A percentile compares a stretch with the other conserved stretches of the same genome.
These are phyloP conservation scores for Rhipidocladum racemiflorum DNA, from an alignment of 176 grass and related monocot genomes.

Conservation along the genomic window DNA sequence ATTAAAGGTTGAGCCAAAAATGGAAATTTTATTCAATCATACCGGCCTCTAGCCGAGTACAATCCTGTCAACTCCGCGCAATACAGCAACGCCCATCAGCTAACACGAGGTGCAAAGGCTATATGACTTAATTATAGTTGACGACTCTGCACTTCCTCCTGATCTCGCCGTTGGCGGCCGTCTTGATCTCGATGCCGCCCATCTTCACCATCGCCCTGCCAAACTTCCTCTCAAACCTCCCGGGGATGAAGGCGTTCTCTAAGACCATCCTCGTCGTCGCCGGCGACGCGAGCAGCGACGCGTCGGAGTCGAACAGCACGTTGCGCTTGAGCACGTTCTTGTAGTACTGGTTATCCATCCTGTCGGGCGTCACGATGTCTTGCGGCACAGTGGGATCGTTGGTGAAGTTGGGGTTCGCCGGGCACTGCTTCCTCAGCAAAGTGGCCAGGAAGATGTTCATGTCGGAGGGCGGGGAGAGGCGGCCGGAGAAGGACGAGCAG, in stretches of 20 bases:
- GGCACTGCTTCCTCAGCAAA: background rate
- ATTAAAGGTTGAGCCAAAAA: background rate
- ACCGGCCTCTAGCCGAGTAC: background rate
- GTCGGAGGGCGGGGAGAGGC: constrained; percentile 26
- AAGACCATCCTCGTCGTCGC: background rate
- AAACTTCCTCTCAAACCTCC: constrained; percentile 24
- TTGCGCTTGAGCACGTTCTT: background rate
- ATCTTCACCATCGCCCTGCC: constrained; percentile 42
- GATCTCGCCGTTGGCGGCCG: constrained; percentile 29
- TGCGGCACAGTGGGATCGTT: constrained; percentile 30
- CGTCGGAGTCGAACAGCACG: constrained; percentile 57
- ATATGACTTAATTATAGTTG: constrained; percentile 34
- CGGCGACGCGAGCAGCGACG: background rate
- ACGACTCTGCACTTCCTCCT: constrained; percentile 29
- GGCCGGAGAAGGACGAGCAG: constrained; percentile 50
- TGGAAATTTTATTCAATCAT: background rate
- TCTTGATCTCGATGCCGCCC: constrained; percentile 40
- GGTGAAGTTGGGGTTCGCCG: background rate
- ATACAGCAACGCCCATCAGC: background rate
- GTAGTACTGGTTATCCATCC: constrained; percentile 47
- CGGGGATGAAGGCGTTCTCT: background rate
- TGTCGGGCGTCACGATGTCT: constrained; percentile 25
- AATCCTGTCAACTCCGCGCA: background rate
- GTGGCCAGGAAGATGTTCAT: constrained; percentile 4
- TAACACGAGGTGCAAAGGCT: too few species aligned